These are phyloP conservation scores for Aquilaria sinensis DNA, from an alignment of 345 rosid genomes.

Conservation along the genomic window DNA sequence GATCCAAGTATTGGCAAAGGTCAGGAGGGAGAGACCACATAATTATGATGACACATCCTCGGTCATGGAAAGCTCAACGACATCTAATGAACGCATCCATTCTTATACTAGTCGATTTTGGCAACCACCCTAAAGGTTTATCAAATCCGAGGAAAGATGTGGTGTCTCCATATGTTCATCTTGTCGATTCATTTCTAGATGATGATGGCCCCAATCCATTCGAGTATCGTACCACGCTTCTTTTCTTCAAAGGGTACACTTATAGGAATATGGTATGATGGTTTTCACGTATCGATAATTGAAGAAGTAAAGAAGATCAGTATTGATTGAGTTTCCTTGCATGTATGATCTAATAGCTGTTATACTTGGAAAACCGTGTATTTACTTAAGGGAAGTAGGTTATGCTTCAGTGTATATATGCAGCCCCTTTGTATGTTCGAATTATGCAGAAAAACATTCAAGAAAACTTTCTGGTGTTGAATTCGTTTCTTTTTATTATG, in stretches of 20 bases:
- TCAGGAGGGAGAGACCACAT: slow-evolving; percentile 96
- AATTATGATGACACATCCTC: slow-evolving; percentile 98
- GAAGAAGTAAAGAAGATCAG: no score
- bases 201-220: slow-evolving; percentile 56
- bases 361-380: no score
- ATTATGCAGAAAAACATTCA: no score
- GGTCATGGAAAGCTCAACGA: slow-evolving; percentile 88
- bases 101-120: slow-evolving; percentile 85
- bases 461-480: no score
- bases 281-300: no score
- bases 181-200: slow-evolving; percentile 63
- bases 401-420: no score
- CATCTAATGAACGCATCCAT: slow-evolving; percentile 80
- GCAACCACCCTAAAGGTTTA: slow-evolving; percentile 61
- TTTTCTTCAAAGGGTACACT: slow-evolving; percentile 91
- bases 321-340: no score
- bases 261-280: slow-evolving; percentile 68
- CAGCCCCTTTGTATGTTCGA: no score
- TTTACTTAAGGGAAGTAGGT: no score
- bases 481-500: no score
- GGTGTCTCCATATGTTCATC: slow-evolving; percentile 89
- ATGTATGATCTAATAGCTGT: no score
- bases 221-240: slow-evolving; percentile 66
- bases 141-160: slow-evolving; percentile 82
- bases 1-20: slow-evolving; percentile 81